Base-by-base conservation (phyloP, 2,329 filamentous ascomycete species). In the Hymenoscyphus fructigenus region DNA sequence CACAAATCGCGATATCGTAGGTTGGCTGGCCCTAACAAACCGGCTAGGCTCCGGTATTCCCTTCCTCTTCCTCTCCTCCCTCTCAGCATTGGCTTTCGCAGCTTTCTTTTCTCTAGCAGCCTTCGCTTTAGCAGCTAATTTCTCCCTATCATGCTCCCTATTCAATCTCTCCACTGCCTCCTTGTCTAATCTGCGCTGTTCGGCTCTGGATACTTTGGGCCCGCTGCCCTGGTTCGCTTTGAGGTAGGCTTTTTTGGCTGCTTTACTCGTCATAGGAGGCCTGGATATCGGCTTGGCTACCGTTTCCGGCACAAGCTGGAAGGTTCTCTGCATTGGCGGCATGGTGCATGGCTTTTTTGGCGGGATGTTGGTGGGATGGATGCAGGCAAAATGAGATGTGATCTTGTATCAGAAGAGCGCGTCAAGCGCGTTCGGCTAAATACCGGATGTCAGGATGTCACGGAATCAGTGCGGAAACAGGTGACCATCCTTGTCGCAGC, bases 1-100 rank as follows among this genome's bases (percentile, higher is more conserved):
- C 7, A 85, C 75, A 64, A 88, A 88, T 41, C 79, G 73, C 20
- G 84, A 78, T 67, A 88, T 85, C 0, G 82, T 85, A 53, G 82
- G 82, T 72, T 88, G 86, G 38, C 85, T 87, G 0, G 85, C 82
- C 41, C 81, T 79, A 4, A 85, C 82, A 59, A 66, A 69, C 66
- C 62, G 70, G 14, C 78, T 79, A n/a, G 84, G 78, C 4, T 86
- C 75, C 15, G 86, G 86, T 65, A 85, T 64, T 0, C 85, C 83
- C 62, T 78, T 81, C 67, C 78, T 82, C 70, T 77, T 83, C 75
- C 81, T 84, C 60, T 78, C 80, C n/a, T 83, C 80, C 56, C 76
- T 77, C 65, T 82, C 81, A 7, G 79, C 79, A 29, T 79, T 73
- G 59, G 85, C 84, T 70, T 83, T 86, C 17, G 80, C 82, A 65